Evolutionary conservation across 169 alveolate species (phyloP).

Genomic region (Cryptosporidium tyzzeri): DNA sequence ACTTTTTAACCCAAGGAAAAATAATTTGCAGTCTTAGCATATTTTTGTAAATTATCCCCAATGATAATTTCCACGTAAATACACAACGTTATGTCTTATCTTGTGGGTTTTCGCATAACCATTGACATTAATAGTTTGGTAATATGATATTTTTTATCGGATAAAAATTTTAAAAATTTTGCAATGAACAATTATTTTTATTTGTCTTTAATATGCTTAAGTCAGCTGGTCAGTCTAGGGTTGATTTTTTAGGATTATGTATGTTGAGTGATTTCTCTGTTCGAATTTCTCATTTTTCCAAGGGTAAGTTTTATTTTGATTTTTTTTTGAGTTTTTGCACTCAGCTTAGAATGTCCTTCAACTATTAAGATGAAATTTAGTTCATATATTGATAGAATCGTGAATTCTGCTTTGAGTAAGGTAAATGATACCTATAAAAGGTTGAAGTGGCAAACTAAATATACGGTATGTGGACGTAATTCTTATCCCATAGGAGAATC

Average conservation of each 20-base stretch:
- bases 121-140: not conserved
- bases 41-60: constrained; percentile 6
- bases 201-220: not conserved
- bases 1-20: not conserved
- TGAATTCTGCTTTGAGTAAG: constrained; percentile 1
- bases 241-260: constrained; percentile 22
- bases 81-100: constrained; percentile 72
- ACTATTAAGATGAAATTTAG: not conserved
- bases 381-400: constrained; percentile 1
- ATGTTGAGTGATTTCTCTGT: not conserved
- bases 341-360: not conserved
- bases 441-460: not conserved
- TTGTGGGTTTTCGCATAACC: constrained; percentile 40
- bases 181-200: not conserved
- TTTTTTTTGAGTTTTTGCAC: not conserved
- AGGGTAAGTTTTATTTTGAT: constrained; percentile 22
- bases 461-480: constrained; percentile 10
- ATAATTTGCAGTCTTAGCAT: not conserved
- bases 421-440: not conserved
- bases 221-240: not conserved
- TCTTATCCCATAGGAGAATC: not conserved
- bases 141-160: too few species aligned
- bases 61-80: constrained; percentile 59
- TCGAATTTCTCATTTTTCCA: constrained; percentile 6
- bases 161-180: too few species aligned